Evolutionary conservation across 2,329 filamentous ascomycete genomes (phyloP), one percentile per base, ranked within the genome.

Genomic region (Paracamarosporium sp.): DNA sequence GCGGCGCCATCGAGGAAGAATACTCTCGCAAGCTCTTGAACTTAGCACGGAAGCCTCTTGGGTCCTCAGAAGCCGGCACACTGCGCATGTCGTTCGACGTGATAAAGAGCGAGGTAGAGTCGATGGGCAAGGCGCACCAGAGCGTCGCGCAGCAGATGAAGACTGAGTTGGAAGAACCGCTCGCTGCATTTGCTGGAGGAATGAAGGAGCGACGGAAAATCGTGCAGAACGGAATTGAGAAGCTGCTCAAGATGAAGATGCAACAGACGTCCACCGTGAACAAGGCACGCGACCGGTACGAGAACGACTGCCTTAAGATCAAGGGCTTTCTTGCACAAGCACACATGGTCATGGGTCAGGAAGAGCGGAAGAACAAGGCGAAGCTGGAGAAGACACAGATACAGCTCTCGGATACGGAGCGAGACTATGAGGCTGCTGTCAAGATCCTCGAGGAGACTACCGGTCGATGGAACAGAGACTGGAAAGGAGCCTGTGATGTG

Each of bases 281-380:
- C 80, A 99, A 99, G 90, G 91, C 93, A 15, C 87, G 95, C 64
- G 95, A 99, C 78, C 90, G 90, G 48, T 99, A 96, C 75, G 95
- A 99, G 78, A 94, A 99, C 77, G 96, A 99, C 68, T 98, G 94
- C 74, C 83, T 99, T 43, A 95, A 97, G 76, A 98, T 99, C 76
- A 99, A 99, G 79, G 95, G 95, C 36, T 99, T 99, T 73, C 86
- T 99, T 4, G 95, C 96, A 4, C 95, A 99, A 78, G 95, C 95
- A 9, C 96, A 99, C 76, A 99, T 99, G 95, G 95, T 99, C 56
- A 99, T 99, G 95, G 95, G 95, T 13, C 95, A 99, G 69, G 95
- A 99, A 76, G 95, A 99, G 81, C 88, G 95, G 27, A 97, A 97
- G 80, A 99, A 99, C 78, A 99, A 99, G 80, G 93, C 94, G 22